phyloP scores from a whole-genome alignment of 495 filamentous ascomycete genomes.

The Penicillium desertorum region DNA sequence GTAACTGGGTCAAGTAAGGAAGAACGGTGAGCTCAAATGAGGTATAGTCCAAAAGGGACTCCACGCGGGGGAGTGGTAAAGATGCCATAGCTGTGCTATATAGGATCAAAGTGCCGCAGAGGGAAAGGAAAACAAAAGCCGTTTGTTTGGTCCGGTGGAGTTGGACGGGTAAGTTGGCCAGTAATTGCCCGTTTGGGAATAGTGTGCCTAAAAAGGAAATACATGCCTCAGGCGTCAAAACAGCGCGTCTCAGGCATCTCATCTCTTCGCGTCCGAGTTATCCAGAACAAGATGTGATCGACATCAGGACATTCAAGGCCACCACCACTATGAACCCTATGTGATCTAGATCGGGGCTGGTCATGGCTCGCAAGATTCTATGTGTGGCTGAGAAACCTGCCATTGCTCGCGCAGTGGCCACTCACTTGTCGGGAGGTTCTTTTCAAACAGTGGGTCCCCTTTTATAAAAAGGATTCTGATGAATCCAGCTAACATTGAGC shows the following conservation, averaged over 20 bases:
- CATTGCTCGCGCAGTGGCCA: slow-evolving; percentile 90
- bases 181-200: slow-evolving; percentile 30
- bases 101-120: slow-evolving; percentile 2
- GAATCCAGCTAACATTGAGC: slow-evolving; percentile 28
- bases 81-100: slow-evolving; percentile 47
- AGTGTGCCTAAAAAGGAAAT: neutral
- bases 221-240: slow-evolving; percentile 25
- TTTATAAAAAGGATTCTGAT: slow-evolving; percentile 17
- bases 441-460: slow-evolving; percentile 62
- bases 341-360: slow-evolving; percentile 12
- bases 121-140: slow-evolving; percentile 2
- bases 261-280: slow-evolving; percentile 17
- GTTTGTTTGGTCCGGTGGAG: slow-evolving; percentile 9
- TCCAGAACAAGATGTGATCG: slow-evolving; percentile 15
- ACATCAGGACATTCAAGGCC: slow-evolving; percentile 10
- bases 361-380: slow-evolving; percentile 58
- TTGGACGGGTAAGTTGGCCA: neutral
- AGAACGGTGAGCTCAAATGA: slow-evolving; percentile 69
- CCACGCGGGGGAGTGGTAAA: slow-evolving; percentile 62
- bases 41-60: slow-evolving; percentile 66
- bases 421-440: slow-evolving; percentile 76
- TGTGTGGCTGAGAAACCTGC: slow-evolving; percentile 98
- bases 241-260: slow-evolving; percentile 16
- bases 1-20: slow-evolving; percentile 78
- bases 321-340: slow-evolving; percentile 14